Evolutionary conservation across 2,329 filamentous ascomycete genomes (phyloP).

Genomic region (Venturiaceae sp.): DNA sequence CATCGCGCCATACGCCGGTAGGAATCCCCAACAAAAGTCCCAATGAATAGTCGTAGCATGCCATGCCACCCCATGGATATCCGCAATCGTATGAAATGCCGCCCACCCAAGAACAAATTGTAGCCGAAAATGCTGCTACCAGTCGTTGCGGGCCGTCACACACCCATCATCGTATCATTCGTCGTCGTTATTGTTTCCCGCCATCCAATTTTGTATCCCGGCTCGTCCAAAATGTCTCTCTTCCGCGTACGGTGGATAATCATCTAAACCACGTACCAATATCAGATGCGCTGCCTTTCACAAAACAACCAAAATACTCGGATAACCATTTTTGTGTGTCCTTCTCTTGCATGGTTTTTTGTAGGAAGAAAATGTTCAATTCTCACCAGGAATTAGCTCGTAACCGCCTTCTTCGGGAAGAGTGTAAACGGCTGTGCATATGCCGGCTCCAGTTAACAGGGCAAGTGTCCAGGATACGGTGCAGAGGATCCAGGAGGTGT

Average conservation of each 20-base stretch:
- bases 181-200: not conserved
- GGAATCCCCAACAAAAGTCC: not conserved
- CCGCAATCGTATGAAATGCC: not conserved
- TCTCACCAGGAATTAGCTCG: conserved; percentile 52
- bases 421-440: conserved; percentile 58
- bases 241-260: conserved; percentile 1
- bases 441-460: conserved; percentile 42
- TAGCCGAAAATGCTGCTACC: not conserved
- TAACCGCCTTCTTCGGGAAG: conserved; percentile 79
- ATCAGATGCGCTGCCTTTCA: conserved; percentile 2
- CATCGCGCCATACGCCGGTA: not conserved
- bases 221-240: conserved; percentile 7
- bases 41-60: not conserved
- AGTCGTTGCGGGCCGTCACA: not conserved
- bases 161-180: not conserved
- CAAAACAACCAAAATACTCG: not conserved
- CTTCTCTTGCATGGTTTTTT: not conserved
- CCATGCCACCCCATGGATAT: not conserved
- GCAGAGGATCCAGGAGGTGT: conserved; percentile 65
- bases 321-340: not conserved
- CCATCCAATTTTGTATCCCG: conserved; percentile 6
- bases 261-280: not conserved
- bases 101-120: not conserved
- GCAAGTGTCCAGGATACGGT: conserved; percentile 50
- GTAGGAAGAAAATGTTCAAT: not conserved